Conservation (phyloP, 2,329 filamentous ascomycete species). For the Exophiala xenobiotica region DNA sequence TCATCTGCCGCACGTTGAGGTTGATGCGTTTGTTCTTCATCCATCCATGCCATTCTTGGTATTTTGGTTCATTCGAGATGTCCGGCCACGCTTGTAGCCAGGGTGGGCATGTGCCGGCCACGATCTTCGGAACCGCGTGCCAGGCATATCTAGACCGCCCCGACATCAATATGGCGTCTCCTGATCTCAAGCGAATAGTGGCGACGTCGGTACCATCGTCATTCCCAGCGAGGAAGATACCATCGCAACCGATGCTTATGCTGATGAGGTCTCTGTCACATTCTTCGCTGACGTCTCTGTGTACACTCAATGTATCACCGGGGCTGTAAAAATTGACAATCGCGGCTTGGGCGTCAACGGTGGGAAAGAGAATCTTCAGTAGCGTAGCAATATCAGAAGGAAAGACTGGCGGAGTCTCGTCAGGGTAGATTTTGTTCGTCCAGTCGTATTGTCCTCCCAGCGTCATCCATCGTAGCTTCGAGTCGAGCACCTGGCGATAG, state of each 20-base stretch:
- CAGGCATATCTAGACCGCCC: conserved; percentile 80
- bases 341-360: conserved; percentile 78
- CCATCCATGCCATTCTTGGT: conserved; percentile 76
- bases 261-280: conserved; percentile 77
- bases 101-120: conserved; percentile 73
- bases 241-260: conserved; percentile 86
- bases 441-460: conserved; percentile 96
- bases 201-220: conserved; percentile 49
- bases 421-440: conserved; percentile 81
- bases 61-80: conserved; percentile 46
- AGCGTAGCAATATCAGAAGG: conserved; percentile 70
- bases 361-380: conserved; percentile 69
- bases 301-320: conserved; percentile 85
- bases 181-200: conserved; percentile 68
- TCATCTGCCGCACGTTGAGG: conserved; percentile 87
- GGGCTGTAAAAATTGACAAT: conserved; percentile 93
- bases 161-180: conserved; percentile 89
- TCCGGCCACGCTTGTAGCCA: conserved; percentile 74
- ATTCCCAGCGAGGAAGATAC: conserved; percentile 79
- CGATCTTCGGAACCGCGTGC: conserved; percentile 90
- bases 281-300: conserved; percentile 89
- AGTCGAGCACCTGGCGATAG: conserved; percentile 68
- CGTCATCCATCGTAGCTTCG: conserved; percentile 88
- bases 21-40: conserved; percentile 87
- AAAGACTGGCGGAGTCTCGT: conserved; percentile 66